Conservation (phyloP, 345 rosid species). For the Salix suchowensis region DNA sequence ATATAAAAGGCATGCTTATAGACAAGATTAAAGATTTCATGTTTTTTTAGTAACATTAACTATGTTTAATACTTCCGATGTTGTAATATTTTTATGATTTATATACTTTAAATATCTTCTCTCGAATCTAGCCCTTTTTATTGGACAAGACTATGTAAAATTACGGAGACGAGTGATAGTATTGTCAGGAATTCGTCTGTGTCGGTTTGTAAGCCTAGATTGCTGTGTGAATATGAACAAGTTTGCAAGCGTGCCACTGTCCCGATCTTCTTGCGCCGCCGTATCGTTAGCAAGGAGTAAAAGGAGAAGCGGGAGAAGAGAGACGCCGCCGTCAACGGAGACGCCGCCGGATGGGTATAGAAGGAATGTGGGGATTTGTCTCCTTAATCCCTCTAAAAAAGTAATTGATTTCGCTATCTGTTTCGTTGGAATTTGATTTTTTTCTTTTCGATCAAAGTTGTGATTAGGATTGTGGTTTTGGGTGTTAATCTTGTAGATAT, state of each 20-base stretch:
- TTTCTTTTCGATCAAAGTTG: not conserved
- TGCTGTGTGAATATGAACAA: conserved; percentile 17
- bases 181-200: conserved; percentile 23
- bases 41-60: too few relatives aligned
- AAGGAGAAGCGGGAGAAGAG: not conserved
- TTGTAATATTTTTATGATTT: too few relatives aligned
- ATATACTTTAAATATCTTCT: too few relatives aligned
- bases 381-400: conserved; percentile 13
- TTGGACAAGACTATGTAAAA: too few relatives aligned
- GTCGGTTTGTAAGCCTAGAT: conserved; percentile 15
- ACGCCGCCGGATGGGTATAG: conserved; percentile 26
- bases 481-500: conserved; percentile 15
- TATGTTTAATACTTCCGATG: too few relatives aligned
- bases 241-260: conserved; percentile 30
- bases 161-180: conserved; percentile 36
- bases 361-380: conserved; percentile 27
- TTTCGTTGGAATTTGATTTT: not conserved
- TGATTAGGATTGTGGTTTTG: not conserved
- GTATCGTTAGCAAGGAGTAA: not conserved
- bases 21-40: too few relatives aligned
- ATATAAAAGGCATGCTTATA: too few relatives aligned
- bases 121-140: too few relatives aligned
- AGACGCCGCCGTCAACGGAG: conserved; percentile 8
- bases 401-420: not conserved
- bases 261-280: not conserved